Conservation (phyloP, 2,329 filamentous ascomycete genomes). For the Paraphaeosphaeria minitans region DNA sequence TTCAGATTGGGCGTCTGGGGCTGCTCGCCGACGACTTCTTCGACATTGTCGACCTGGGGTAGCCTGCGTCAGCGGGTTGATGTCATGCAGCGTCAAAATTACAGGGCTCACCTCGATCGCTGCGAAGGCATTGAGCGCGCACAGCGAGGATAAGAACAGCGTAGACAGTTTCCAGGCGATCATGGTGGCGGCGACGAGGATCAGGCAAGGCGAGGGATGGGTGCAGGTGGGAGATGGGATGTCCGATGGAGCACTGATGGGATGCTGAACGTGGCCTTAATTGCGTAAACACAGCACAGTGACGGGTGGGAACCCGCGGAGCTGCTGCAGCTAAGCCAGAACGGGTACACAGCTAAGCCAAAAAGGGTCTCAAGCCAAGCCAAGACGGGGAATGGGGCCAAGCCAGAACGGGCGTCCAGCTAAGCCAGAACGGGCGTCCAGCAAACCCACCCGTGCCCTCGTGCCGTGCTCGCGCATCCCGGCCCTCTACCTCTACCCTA, state of each 20-base stretch:
- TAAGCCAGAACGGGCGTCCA: neutral
- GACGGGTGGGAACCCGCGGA: neutral
- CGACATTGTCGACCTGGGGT: conserved; percentile 36
- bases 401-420: neutral
- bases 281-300: no score
- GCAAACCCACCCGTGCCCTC: neutral
- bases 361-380: no score
- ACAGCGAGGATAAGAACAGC: conserved; percentile 72
- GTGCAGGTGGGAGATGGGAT: conserved; percentile 21
- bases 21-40: conserved; percentile 64
- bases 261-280: conserved; percentile 14
- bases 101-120: conserved; percentile 60
- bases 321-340: conserved; percentile 2
- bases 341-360: neutral
- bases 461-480: neutral
- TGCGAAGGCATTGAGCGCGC: conserved; percentile 68
- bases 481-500: neutral
- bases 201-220: neutral
- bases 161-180: conserved; percentile 74
- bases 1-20: conserved; percentile 65
- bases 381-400: no score
- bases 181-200: conserved; percentile 58
- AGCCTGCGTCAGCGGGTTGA: conserved; percentile 33
- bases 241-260: conserved; percentile 8
- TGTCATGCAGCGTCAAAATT: conserved; percentile 39